Evolutionary conservation across 2,329 filamentous ascomycete species (phyloP), one percentile per base, ranked within the genome.

Genomic region (Periconia sp.): DNA sequence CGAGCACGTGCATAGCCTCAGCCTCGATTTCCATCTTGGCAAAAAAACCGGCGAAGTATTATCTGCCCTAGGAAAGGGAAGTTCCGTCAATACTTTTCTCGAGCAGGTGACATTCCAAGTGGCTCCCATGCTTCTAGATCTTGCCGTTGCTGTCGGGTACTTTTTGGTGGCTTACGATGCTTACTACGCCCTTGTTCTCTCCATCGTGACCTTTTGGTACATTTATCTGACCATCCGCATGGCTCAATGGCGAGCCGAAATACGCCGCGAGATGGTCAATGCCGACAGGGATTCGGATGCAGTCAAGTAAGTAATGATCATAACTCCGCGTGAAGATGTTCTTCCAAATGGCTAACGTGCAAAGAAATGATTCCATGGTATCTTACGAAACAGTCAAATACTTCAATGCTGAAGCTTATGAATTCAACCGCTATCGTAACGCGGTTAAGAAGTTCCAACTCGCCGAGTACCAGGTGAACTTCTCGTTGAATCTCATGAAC

Each of bases 51-150:
- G 94, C 58, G 94, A 99, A 75, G 92, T 99, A 10, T 79, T 97
- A 15, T 97, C 93, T 14, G 94, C 94, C 1, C 81, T 99, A 60
- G 96, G 94, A 77, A 99, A 99, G 74, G 94, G 94, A 44, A 92
- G 89, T 56, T 90, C 93, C 2, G 96, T 99, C 79, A 97, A 97
- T 69, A 91, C 89, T 6, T 99, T 99, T 72, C 82, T 99, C 52
- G 94, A 97, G 75, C 92, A 96, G 74, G 86, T 97, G 61, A 97
- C 93, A 0, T 99, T 99, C 70, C 90, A 95, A 70, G 91, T 99
- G 10, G 83, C 96, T 14, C 94, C 94, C 0, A 97, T 97, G 92
- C 81, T 97, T 33, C 82, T 97, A 56, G 94, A 99, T 73, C 81
- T 99, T 35, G 82, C 87, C 57, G 84, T 97, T 47, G 92, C 94